Percentiles rank a stretch among this genome's conserved stretches.
These are phyloP conservation scores for Vararia minispora DNA, from an alignment of 768 basidiomycete genomes.

Conservation along the genomic window DNA sequence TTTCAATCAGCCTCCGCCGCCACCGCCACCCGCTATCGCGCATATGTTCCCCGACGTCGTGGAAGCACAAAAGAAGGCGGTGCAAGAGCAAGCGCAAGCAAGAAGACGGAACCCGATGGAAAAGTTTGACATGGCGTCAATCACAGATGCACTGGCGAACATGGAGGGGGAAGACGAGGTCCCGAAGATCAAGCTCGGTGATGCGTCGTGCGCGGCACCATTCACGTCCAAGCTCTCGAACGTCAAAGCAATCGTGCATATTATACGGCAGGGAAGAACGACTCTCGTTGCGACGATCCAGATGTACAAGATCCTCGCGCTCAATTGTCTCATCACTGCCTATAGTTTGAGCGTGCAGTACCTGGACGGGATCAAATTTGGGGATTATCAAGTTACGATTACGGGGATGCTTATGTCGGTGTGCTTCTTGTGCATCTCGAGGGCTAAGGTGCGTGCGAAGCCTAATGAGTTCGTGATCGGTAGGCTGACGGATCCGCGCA, in stretches of 20 bases:
- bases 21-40: conserved; percentile 81
- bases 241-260: conserved; percentile 95
- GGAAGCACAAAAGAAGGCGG: conserved; percentile 75
- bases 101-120: conserved; percentile 83
- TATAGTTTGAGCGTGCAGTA: conserved; percentile 97
- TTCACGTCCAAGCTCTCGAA: conserved; percentile 99
- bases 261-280: conserved; percentile 97
- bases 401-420: conserved; percentile 97
- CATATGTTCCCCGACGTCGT: conserved; percentile 87
- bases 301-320: conserved; percentile 98
- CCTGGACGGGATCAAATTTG: conserved; percentile 97
- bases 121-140: conserved; percentile 73
- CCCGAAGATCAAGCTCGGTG: conserved; percentile 98
- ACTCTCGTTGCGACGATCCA: conserved; percentile 97
- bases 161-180: conserved; percentile 94
- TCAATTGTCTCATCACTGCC: conserved; percentile 98
- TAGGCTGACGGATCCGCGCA: conserved; percentile 1
- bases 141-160: conserved; percentile 79
- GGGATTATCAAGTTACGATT: conserved; percentile 96
- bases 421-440: conserved; percentile 96
- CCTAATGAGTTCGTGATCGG: neutral
- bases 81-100: conserved; percentile 49
- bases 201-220: conserved; percentile 96
- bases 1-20: conserved; percentile 90
- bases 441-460: conserved; percentile 67